These are phyloP conservation scores for Boletus albobrunnescens DNA, from an alignment of 1,284 basidiomycete species.

Conservation along the genomic window DNA sequence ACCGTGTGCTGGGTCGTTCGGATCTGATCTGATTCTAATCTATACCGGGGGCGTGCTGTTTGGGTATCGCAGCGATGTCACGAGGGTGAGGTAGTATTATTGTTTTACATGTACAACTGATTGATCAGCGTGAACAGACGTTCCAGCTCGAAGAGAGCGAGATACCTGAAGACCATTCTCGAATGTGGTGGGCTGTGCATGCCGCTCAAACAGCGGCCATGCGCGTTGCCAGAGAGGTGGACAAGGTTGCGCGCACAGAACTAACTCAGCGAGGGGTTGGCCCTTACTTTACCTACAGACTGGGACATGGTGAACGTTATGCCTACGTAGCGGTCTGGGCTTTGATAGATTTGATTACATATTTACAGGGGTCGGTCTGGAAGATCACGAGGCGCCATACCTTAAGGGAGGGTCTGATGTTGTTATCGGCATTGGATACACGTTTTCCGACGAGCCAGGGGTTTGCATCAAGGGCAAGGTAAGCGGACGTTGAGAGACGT, in stretches of 20 bases:
- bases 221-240: constrained; percentile 49
- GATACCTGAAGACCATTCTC: constrained; percentile 52
- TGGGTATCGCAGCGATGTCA: constrained; percentile 76
- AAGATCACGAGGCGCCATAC: constrained; percentile 80
- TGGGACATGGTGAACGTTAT: constrained; percentile 62
- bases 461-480: constrained; percentile 77
- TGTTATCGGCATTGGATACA: constrained; percentile 59
- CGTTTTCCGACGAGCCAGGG: constrained; percentile 83
- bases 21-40: constrained; percentile 80
- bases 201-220: constrained; percentile 62
- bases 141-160: constrained; percentile 59
- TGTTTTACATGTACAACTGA: not conserved
- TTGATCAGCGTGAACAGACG: constrained; percentile 44
- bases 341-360: constrained; percentile 13
- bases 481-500: constrained; percentile 13
- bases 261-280: constrained; percentile 49
- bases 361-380: constrained; percentile 69
- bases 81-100: constrained; percentile 49
- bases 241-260: constrained; percentile 59
- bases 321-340: constrained; percentile 5
- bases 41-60: constrained; percentile 70
- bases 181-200: constrained; percentile 67
- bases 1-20: constrained; percentile 49
- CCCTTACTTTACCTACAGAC: constrained; percentile 73
- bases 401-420: constrained; percentile 64